Percentiles rank a stretch among this genome's conserved stretches.
Evolutionary conservation across 768 basidiomycete species (phyloP).

Genomic region (Phlebiopsis gigantea): DNA sequence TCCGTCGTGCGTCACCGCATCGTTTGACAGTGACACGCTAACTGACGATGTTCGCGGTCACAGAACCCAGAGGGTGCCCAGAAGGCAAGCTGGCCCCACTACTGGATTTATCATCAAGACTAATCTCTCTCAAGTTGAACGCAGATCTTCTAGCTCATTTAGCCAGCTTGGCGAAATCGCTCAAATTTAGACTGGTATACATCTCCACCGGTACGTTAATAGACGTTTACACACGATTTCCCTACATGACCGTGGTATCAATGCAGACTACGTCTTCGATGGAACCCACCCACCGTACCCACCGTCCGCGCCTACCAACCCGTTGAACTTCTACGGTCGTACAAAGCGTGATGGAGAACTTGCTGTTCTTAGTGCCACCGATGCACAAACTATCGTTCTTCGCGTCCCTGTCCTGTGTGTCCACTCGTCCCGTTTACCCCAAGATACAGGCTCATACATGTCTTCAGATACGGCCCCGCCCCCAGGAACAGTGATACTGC

Average conservation of each 20-base stretch:
- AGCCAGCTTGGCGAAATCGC: constrained; percentile 54
- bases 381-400: constrained; percentile 61
- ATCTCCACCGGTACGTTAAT: constrained; percentile 77
- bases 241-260: too few relatives aligned
- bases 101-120: neutral
- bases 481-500: constrained; percentile 84
- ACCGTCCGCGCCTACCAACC: constrained; percentile 67
- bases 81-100: constrained; percentile 37
- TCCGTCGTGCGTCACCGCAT: neutral
- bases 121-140: constrained; percentile 57
- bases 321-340: constrained; percentile 82
- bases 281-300: constrained; percentile 89
- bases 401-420: constrained; percentile 86
- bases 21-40: neutral
- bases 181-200: constrained; percentile 74
- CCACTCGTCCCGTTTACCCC: neutral
- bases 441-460: neutral
- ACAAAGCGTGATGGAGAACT: constrained; percentile 87
- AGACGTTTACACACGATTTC: too few relatives aligned
- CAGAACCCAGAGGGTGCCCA: constrained; percentile 68
- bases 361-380: constrained; percentile 57
- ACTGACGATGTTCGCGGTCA: neutral
- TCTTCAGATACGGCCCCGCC: constrained; percentile 76
- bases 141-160: constrained; percentile 69
- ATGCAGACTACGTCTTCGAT: constrained; percentile 90